Conservation (phyloP, 1,139 yeast genomes). For the Geotrichum restrictum region DNA sequence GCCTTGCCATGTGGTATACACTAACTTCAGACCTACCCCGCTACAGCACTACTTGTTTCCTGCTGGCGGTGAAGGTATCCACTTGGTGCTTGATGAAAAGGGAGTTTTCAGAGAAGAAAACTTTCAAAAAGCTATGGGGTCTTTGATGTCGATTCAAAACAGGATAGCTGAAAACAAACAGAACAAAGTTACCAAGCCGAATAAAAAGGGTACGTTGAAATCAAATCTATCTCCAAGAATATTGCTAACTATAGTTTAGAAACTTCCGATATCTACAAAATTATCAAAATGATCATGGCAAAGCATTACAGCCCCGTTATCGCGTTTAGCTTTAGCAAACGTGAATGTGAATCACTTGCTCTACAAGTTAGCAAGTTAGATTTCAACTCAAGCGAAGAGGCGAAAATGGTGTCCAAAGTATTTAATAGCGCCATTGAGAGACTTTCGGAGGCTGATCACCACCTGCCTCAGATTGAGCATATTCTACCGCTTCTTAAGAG, state of each 20-base stretch:
- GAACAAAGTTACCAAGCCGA: slow-evolving; percentile 86
- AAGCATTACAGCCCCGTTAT: slow-evolving; percentile 95
- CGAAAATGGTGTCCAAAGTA: slow-evolving; percentile 81
- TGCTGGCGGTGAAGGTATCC: slow-evolving; percentile 96
- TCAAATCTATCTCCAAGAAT: background rate
- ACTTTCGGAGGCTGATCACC: slow-evolving; percentile 85
- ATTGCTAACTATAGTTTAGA: slow-evolving; percentile 1
- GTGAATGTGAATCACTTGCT: slow-evolving; percentile 94
- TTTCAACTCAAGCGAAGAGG: slow-evolving; percentile 87
- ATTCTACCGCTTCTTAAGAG: slow-evolving; percentile 82
- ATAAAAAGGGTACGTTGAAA: slow-evolving; percentile 47
- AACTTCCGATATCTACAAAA: slow-evolving; percentile 80
- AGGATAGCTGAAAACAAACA: slow-evolving; percentile 43
- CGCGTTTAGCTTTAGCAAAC: slow-evolving; percentile 92
- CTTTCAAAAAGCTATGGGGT: slow-evolving; percentile 97
- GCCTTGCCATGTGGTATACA: slow-evolving; percentile 97
- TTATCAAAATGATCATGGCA: slow-evolving; percentile 95
- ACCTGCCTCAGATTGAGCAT: slow-evolving; percentile 89
- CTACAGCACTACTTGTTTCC: slow-evolving; percentile 95
- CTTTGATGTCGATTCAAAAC: slow-evolving; percentile 55
- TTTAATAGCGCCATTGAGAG: slow-evolving; percentile 83
- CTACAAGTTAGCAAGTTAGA: slow-evolving; percentile 91
- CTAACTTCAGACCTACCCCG: slow-evolving; percentile 98
- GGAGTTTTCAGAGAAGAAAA: slow-evolving; percentile 94
- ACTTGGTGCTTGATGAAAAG: slow-evolving; percentile 95